A percentile compares a stretch with the other conserved stretches of the same genome.
phyloP scores from a whole-genome alignment of 805 yeast species.

The Yarrowia alimentaria region DNA sequence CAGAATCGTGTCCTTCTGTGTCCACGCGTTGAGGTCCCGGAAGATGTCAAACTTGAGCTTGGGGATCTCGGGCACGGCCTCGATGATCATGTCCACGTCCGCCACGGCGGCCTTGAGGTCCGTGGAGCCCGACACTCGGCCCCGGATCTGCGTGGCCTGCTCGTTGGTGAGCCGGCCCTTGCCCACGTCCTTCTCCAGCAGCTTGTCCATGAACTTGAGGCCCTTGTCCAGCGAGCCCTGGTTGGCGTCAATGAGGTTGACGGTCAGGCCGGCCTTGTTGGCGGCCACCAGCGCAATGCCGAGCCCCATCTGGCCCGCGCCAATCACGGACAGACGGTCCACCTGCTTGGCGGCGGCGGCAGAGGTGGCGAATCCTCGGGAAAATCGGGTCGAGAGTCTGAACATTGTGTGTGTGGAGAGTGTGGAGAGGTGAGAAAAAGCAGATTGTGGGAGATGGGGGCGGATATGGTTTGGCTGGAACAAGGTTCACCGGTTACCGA shows the following conservation, averaged over 20 bases:
- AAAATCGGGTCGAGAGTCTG: conserved; percentile 18
- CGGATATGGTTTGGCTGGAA: not conserved
- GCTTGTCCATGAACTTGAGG: conserved; percentile 40
- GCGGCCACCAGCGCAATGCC: conserved; percentile 48
- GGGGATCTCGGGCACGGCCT: conserved; percentile 47
- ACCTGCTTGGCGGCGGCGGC: conserved; percentile 28
- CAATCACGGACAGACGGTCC: conserved; percentile 41
- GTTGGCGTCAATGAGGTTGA: conserved; percentile 41
- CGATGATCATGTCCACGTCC: conserved; percentile 43
- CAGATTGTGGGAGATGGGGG: no score
- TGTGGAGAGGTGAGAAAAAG: not conserved
- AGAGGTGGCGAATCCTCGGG: conserved; percentile 18
- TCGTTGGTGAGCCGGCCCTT: conserved; percentile 40
- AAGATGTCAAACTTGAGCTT: conserved; percentile 42
- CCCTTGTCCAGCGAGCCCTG: conserved; percentile 40
- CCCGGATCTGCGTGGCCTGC: conserved; percentile 37
- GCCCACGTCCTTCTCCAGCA: conserved; percentile 42
- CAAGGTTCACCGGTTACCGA: not conserved
- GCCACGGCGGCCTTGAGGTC: conserved; percentile 35
- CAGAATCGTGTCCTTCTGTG: conserved; percentile 39
- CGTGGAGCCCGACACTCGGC: conserved; percentile 35
- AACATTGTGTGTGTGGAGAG: conserved; percentile 6
- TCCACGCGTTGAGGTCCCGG: conserved; percentile 38
- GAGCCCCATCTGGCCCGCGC: conserved; percentile 48
- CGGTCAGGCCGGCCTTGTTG: conserved; percentile 41